These are phyloP conservation scores for Neoarthrinium moseri DNA, from an alignment of 2,329 filamentous ascomycete genomes.

Conservation along the genomic window DNA sequence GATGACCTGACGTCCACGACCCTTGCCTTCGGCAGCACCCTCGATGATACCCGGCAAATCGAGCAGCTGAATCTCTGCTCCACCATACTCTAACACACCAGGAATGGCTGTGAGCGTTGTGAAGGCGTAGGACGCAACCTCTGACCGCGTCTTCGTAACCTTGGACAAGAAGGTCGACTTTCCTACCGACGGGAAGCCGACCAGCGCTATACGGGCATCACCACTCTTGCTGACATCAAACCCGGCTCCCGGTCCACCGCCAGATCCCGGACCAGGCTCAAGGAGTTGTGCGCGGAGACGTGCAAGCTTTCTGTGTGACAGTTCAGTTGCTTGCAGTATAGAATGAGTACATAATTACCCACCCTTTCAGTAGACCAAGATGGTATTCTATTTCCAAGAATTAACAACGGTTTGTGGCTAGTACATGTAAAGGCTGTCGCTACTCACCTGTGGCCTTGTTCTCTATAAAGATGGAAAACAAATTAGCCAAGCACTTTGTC, in stretches of 20 bases:
- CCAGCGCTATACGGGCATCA: slow-evolving; percentile 93
- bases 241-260: slow-evolving; percentile 75
- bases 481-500: slow-evolving; percentile 14
- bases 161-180: slow-evolving; percentile 99
- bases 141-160: slow-evolving; percentile 95
- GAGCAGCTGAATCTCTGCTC: slow-evolving; percentile 95
- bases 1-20: slow-evolving; percentile 92
- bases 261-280: slow-evolving; percentile 79
- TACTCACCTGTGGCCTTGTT: slow-evolving; percentile 95
- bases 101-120: slow-evolving; percentile 97
- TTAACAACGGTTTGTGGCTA: background rate
- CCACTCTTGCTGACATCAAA: slow-evolving; percentile 96
- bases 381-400: slow-evolving; percentile 76
- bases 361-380: slow-evolving; percentile 96
- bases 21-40: slow-evolving; percentile 92
- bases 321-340: slow-evolving; percentile 9
- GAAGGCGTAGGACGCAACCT: slow-evolving; percentile 95
- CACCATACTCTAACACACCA: slow-evolving; percentile 94
- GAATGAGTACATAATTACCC: slow-evolving; percentile 11
- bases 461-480: slow-evolving; percentile 56
- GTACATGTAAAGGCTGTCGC: background rate
- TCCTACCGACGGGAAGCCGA: slow-evolving; percentile 97
- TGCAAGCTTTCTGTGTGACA: slow-evolving; percentile 76
- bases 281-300: slow-evolving; percentile 91
- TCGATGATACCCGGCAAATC: slow-evolving; percentile 99